Conservation (phyloP, 176 grass and related monocot genomes). For the Carex scoparia region DNA sequence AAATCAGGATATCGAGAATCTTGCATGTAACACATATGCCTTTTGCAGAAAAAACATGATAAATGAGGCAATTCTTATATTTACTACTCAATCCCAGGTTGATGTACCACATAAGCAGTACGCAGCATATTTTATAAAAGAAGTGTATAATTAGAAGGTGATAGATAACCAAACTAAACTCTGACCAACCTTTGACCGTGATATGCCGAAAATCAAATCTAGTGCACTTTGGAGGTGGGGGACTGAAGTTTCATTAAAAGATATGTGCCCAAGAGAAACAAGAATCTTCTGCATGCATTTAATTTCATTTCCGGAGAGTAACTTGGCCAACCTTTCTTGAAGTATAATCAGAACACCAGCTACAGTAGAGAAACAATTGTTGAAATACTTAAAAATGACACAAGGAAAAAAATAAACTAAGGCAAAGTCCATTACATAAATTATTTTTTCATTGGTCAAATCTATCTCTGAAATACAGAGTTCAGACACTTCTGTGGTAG, state of each 20-base stretch:
- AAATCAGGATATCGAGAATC: neutral
- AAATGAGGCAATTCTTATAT: neutral
- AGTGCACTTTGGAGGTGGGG: constrained; percentile 54
- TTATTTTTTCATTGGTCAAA: neutral
- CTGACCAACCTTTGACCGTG: constrained; percentile 71
- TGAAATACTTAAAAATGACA: constrained; percentile 22
- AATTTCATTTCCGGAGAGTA: constrained; percentile 87
- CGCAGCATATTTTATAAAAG: constrained; percentile 1
- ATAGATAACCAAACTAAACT: constrained; percentile 4
- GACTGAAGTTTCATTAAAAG: constrained; percentile 83
- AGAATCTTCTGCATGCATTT: constrained; percentile 89
- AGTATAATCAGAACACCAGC: constrained; percentile 58
- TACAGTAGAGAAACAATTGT: constrained; percentile 33
- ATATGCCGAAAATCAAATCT: constrained; percentile 83
- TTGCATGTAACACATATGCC: neutral
- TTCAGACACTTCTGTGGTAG: neutral
- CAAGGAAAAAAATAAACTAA: neutral
- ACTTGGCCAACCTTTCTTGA: constrained; percentile 53
- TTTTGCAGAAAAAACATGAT: neutral
- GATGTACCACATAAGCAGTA: neutral
- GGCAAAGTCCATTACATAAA: neutral
- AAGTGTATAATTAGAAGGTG: neutral
- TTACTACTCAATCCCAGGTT: neutral
- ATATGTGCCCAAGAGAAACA: constrained; percentile 84
- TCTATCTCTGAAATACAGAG: neutral